Percentiles rank a stretch among this genome's conserved stretches.
Evolutionary conservation across 2,329 filamentous ascomycete genomes (phyloP).

Genomic region (Claviceps purpurea): DNA sequence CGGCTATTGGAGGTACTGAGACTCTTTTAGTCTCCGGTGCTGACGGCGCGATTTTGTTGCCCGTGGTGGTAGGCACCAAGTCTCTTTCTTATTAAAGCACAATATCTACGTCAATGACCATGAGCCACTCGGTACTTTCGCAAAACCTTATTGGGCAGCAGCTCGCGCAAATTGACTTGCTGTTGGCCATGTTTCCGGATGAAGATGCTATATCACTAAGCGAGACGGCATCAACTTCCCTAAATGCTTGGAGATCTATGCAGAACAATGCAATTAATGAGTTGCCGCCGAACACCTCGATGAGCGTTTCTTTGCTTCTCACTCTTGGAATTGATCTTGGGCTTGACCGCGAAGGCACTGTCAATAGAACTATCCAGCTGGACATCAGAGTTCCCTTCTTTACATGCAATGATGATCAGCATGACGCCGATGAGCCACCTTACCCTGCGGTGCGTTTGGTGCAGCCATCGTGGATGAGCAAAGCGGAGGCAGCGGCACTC

Average conservation of each 20-base stretch:
- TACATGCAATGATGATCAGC: background rate
- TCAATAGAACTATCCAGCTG: conserved; percentile 16
- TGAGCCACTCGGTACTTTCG: conserved; percentile 15
- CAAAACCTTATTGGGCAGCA: conserved; percentile 33
- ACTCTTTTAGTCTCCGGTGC: no score
- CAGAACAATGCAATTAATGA: conserved; percentile 12
- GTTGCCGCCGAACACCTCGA: conserved; percentile 6
- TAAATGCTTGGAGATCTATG: conserved; percentile 5
- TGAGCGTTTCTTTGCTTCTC: conserved; percentile 14
- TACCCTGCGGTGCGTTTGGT: conserved; percentile 27
- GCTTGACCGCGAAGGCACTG: background rate
- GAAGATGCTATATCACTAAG: conserved; percentile 21
- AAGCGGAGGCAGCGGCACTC: conserved; percentile 28
- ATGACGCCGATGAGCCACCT: conserved; percentile 2
- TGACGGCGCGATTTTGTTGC: no score
- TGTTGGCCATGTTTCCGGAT: conserved; percentile 36
- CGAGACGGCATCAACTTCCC: conserved; percentile 5
- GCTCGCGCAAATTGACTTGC: conserved; percentile 35
- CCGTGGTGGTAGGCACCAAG: background rate
- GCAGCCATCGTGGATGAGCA: conserved; percentile 39
- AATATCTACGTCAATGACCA: background rate
- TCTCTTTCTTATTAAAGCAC: background rate
- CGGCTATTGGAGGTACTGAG: no score
- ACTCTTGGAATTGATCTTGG: conserved; percentile 15
- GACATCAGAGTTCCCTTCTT: conserved; percentile 24